These are phyloP conservation scores for Fusarium musae DNA, from an alignment of 2,329 filamentous ascomycete genomes.

Conservation along the genomic window DNA sequence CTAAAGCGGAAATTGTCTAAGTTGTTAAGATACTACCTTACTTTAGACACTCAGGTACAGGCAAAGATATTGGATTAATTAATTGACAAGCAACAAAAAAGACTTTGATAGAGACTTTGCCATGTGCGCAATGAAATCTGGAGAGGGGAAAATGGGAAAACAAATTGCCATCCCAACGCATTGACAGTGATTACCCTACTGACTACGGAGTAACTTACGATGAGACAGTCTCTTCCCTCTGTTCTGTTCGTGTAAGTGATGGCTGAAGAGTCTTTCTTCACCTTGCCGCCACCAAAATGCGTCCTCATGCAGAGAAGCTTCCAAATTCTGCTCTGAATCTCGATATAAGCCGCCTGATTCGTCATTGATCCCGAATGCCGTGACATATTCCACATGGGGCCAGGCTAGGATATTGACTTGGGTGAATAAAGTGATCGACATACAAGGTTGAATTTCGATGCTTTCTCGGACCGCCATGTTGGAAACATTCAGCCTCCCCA, in stretches of 20 bases:
- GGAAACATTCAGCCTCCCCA: neutral
- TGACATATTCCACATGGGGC: conserved; percentile 17
- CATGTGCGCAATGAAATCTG: neutral
- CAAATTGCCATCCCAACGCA: neutral
- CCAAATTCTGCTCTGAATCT: conserved; percentile 9
- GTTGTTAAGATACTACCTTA: neutral
- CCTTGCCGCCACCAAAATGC: neutral
- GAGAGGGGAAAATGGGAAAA: neutral
- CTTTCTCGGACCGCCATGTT: neutral
- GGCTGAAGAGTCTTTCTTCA: conserved; percentile 1
- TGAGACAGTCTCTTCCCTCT: neutral
- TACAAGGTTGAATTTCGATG: conserved; percentile 15
- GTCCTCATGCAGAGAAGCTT: conserved; percentile 9
- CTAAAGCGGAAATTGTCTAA: neutral
- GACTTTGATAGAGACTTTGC: neutral
- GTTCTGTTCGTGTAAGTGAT: conserved; percentile 1
- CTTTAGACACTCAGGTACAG: neutral
- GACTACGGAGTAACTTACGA: neutral
- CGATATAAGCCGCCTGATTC: conserved; percentile 18
- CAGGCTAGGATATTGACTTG: neutral
- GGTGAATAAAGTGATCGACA: conserved; percentile 18
- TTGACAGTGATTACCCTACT: neutral
- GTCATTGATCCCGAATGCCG: conserved; percentile 5
- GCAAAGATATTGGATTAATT: neutral
- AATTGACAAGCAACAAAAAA: neutral